Conservation (phyloP, 2,329 filamentous ascomycete genomes). For the Aspergillus sp. region DNA sequence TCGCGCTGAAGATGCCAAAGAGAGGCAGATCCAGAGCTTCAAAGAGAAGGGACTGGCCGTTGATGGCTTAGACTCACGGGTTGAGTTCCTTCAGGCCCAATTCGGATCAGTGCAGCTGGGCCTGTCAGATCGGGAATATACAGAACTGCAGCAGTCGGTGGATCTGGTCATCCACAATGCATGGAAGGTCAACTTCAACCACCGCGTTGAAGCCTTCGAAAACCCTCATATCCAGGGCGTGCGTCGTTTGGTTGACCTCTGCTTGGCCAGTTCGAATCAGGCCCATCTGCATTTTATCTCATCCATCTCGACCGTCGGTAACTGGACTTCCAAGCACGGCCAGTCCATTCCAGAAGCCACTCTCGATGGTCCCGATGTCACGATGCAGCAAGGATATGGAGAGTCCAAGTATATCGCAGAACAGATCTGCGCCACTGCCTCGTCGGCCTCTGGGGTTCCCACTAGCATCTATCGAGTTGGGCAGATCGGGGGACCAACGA, state of each 20-base stretch:
- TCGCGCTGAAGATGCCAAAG: slow-evolving; percentile 37
- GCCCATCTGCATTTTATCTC: slow-evolving; percentile 28
- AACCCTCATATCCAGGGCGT: slow-evolving; percentile 26
- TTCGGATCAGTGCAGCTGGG: slow-evolving; percentile 22
- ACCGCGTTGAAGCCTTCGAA: slow-evolving; percentile 27
- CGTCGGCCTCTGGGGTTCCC: slow-evolving; percentile 14
- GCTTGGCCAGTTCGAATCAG: slow-evolving; percentile 11
- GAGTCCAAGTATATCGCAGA: slow-evolving; percentile 39
- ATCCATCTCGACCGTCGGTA: slow-evolving; percentile 22
- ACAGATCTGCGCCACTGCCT: slow-evolving; percentile 37
- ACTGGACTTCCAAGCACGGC: slow-evolving; percentile 15
- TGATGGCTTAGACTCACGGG: slow-evolving; percentile 17
- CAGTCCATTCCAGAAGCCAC: slow-evolving; percentile 22
- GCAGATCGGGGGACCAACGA: slow-evolving; percentile 29
- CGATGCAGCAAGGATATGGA: slow-evolving; percentile 33
- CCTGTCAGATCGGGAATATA: slow-evolving; percentile 17
- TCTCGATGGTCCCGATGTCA: slow-evolving; percentile 13
- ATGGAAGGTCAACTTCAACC: slow-evolving; percentile 37
- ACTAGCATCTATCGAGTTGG: slow-evolving; percentile 27
- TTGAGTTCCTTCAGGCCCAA: slow-evolving; percentile 32
- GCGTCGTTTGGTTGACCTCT: slow-evolving; percentile 24
- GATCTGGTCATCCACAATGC: slow-evolving; percentile 31
- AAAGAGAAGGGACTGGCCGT: slow-evolving; percentile 31
- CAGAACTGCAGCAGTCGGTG: slow-evolving; percentile 17
- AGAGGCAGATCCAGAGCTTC: slow-evolving; percentile 35